Conservation (phyloP, 1,284 basidiomycete species). For the Ganoderma sinense region DNA sequence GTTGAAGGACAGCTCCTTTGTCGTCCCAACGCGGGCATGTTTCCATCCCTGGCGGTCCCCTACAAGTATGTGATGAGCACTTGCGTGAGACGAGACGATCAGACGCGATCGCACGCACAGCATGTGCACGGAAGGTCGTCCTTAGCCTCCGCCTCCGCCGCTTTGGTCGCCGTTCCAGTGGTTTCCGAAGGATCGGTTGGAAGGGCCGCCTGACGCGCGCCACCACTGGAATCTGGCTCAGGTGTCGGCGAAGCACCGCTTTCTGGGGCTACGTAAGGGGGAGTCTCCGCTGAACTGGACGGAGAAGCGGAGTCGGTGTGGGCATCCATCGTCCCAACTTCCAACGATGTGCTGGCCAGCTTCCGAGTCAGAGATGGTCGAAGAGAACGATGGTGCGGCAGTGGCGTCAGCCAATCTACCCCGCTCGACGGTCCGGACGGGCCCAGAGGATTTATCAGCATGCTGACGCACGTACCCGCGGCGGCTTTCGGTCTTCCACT, state of each 20-base stretch:
- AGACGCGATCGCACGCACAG: background rate
- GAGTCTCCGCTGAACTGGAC: background rate
- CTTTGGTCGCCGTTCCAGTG: background rate
- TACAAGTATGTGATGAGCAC: background rate
- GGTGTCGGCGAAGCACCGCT: background rate
- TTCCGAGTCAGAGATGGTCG: background rate
- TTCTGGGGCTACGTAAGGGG: background rate
- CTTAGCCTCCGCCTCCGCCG: background rate
- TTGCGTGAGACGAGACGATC: background rate
- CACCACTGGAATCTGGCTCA: background rate
- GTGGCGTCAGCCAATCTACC: background rate
- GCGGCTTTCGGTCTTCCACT: too few species aligned
- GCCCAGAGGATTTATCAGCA: background rate
- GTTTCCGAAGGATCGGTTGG: background rate
- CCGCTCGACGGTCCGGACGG: background rate
- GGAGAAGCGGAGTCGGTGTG: background rate
- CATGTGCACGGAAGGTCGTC: constrained; percentile 4
- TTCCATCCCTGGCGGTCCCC: constrained; percentile 2
- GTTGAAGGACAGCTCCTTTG: background rate
- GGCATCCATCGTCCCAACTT: background rate
- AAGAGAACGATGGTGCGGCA: background rate
- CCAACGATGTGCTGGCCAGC: background rate
- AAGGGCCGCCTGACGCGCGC: background rate
- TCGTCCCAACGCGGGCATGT: background rate
- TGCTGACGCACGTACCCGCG: background rate